phyloP scores from a whole-genome alignment of 768 basidiomycete genomes.

The Rhodocollybia butyracea region DNA sequence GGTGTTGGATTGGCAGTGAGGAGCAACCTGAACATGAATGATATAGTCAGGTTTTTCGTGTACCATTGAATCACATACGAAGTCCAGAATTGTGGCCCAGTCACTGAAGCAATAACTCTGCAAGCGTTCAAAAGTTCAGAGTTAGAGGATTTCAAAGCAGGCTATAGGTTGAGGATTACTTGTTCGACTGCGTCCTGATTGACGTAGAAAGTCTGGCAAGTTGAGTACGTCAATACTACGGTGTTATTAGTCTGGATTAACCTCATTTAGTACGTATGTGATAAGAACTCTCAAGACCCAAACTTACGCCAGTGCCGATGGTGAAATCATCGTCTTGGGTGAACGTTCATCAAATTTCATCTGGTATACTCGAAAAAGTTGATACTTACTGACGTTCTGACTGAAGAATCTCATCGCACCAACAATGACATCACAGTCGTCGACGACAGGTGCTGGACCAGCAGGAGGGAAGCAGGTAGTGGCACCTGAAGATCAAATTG shows the following conservation, averaged over 20 bases:
- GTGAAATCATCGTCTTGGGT: slow-evolving; percentile 27
- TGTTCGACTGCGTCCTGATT: slow-evolving; percentile 38
- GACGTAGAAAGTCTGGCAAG: slow-evolving; percentile 45
- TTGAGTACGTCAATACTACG: slow-evolving; percentile 36
- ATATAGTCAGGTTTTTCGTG: neutral
- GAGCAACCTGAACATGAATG: slow-evolving; percentile 18
- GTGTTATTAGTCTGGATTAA: slow-evolving; percentile 25
- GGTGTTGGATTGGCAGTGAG: slow-evolving; percentile 45
- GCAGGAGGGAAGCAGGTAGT: slow-evolving; percentile 44
- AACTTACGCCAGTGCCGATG: slow-evolving; percentile 25
- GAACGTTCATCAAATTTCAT: neutral
- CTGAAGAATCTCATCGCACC: too few species aligned
- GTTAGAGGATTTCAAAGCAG: too few species aligned
- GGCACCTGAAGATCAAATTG: slow-evolving; percentile 17
- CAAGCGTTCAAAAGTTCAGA: too few species aligned
- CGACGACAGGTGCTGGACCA: slow-evolving; percentile 44
- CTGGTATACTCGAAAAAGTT: neutral
- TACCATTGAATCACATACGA: neutral
- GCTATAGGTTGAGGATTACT: too few species aligned
- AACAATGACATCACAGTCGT: slow-evolving; percentile 49
- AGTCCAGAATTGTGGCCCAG: slow-evolving; percentile 22
- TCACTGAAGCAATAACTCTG: slow-evolving; percentile 43
- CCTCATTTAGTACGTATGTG: neutral
- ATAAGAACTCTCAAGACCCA: neutral
- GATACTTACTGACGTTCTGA: too few species aligned